phyloP scores from a whole-genome alignment of 2,329 filamentous ascomycete genomes.

The Ophiostoma himal-ulmi region DNA sequence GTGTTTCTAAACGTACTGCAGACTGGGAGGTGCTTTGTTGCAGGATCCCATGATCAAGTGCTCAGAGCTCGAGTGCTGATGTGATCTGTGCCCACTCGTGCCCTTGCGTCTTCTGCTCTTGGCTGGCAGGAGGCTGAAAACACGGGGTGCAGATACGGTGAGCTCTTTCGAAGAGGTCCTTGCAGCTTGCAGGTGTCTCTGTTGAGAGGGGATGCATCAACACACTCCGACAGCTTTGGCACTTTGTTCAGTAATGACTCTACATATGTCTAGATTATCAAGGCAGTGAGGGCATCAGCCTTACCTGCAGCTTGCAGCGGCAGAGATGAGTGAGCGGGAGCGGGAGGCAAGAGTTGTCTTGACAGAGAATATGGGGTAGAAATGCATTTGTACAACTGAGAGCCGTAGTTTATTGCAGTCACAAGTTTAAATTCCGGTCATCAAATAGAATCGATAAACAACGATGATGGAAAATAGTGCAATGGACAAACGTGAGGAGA shows the following conservation, averaged over 20 bases:
- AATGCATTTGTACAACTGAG: background rate
- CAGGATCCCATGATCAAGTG: constrained; percentile 1
- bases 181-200: background rate
- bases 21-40: background rate
- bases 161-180: background rate
- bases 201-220: too few species aligned
- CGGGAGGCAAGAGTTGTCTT: background rate
- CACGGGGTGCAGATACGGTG: constrained; percentile 6
- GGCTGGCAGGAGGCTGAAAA: constrained; percentile 8
- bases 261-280: too few species aligned
- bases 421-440: too few species aligned
- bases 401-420: background rate
- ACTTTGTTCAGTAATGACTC: too few species aligned
- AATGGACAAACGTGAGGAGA: background rate
- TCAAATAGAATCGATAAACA: too few species aligned
- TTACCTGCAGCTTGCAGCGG: background rate
- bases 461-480: too few species aligned
- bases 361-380: background rate
- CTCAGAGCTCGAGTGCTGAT: background rate
- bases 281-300: too few species aligned
- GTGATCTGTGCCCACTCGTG: background rate
- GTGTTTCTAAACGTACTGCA: background rate
- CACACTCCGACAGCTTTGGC: too few species aligned
- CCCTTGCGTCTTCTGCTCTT: background rate
- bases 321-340: background rate